Evolutionary conservation across 108 stramenopile genomes (phyloP).

Genomic region (Cyclotella choctawhatcheeana): DNA sequence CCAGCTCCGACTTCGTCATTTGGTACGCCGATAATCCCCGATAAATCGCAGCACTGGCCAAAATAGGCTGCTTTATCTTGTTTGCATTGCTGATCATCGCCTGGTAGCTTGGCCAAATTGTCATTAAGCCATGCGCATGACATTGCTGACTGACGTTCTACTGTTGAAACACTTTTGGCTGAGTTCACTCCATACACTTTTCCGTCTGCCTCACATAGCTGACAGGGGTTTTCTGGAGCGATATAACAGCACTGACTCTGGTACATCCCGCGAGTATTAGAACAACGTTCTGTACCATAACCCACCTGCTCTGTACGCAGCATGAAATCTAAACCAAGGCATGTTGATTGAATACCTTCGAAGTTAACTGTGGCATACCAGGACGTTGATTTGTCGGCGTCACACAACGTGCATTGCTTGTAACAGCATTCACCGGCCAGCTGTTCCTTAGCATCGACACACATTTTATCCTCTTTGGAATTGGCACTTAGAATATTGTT

Average conservation of each 20-base stretch:
- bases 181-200: conserved; percentile 22
- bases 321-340: conserved; percentile 38
- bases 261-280: conserved; percentile 5
- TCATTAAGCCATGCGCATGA: conserved; percentile 26
- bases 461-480: conserved; percentile 15
- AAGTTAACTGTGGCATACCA: conserved; percentile 36
- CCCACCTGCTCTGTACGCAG: conserved; percentile 24
- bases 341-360: conserved; percentile 26
- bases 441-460: conserved; percentile 25
- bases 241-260: conserved; percentile 15
- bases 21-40: background rate
- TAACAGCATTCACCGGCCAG: conserved; percentile 33
- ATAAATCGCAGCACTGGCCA: conserved; percentile 33
- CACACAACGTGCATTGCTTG: conserved; percentile 32
- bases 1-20: background rate
- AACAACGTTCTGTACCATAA: conserved; percentile 14
- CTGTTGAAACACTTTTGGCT: conserved; percentile 16
- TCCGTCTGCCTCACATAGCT: conserved; percentile 25
- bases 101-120: conserved; percentile 12
- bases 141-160: conserved; percentile 1
- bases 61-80: conserved; percentile 25
- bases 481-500: conserved; percentile 18
- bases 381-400: background rate
- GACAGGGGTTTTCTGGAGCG: conserved; percentile 10
- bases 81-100: conserved; percentile 23